These are phyloP conservation scores for Alternaria arbusti DNA, from an alignment of 2,329 filamentous ascomycete genomes.

Conservation along the genomic window DNA sequence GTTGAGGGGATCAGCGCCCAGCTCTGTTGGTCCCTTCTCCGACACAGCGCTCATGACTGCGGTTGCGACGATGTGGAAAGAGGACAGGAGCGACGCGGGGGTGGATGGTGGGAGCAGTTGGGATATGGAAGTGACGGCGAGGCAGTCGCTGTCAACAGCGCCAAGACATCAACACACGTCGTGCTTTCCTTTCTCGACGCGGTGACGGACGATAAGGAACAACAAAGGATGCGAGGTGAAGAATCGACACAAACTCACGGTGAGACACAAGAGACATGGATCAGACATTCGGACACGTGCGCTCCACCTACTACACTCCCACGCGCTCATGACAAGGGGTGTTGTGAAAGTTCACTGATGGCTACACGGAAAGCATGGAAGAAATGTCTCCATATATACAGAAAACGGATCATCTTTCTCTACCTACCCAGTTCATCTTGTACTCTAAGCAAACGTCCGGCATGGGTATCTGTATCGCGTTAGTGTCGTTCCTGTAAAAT, in stretches of 20 bases:
- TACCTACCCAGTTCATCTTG: neutral
- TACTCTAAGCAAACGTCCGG: slow-evolving; percentile 50
- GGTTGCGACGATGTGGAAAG: neutral
- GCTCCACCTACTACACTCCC: neutral
- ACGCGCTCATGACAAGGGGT: neutral
- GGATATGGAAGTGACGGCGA: neutral
- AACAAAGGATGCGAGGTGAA: neutral
- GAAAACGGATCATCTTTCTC: slow-evolving; percentile 22
- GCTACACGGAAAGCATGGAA: slow-evolving; percentile 8
- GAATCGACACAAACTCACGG: neutral
- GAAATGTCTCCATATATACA: slow-evolving; percentile 39
- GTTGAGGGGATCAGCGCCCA: slow-evolving; percentile 48
- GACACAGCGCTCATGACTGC: slow-evolving; percentile 19
- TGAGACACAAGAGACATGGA: neutral
- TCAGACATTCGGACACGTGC: neutral
- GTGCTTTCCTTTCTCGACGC: slow-evolving; percentile 8
- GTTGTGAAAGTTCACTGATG: neutral
- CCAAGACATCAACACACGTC: slow-evolving; percentile 21
- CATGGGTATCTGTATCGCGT: slow-evolving; percentile 51
- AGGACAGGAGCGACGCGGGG: neutral
- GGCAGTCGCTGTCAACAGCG: slow-evolving; percentile 23
- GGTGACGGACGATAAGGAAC: neutral
- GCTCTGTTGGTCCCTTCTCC: slow-evolving; percentile 13
- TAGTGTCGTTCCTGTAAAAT: slow-evolving; percentile 7
- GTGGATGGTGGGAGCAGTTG: slow-evolving; percentile 2